Evolutionary conservation across 2,329 filamentous ascomycete species (phyloP).

Genomic region (Xylariales sp.): DNA sequence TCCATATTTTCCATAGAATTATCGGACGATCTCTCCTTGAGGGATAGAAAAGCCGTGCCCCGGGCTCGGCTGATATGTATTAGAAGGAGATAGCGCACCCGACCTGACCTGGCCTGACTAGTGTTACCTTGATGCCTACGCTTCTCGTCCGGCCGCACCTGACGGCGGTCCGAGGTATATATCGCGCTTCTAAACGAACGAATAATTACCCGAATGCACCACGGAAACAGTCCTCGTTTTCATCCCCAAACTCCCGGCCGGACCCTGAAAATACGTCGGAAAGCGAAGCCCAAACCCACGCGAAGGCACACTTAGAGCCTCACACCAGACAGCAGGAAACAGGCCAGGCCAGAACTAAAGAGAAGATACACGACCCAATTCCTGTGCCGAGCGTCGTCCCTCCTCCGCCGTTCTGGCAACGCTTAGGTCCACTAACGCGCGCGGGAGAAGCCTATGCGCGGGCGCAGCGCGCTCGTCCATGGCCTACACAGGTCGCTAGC

Average conservation of each 20-base stretch:
- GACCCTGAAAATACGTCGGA: not conserved
- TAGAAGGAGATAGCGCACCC: not conserved
- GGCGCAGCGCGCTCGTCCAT: constrained; percentile 77
- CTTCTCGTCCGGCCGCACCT: constrained; percentile 40
- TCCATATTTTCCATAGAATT: not conserved
- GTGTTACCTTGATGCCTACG: constrained; percentile 24
- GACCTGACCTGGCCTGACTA: not conserved
- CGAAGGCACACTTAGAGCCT: constrained; percentile 15
- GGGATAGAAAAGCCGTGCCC: constrained; percentile 5
- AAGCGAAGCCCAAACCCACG: constrained; percentile 18
- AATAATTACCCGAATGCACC: constrained; percentile 30
- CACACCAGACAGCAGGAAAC: not conserved
- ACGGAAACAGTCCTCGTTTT: constrained; percentile 41
- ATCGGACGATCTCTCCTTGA: not conserved
- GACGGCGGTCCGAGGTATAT: constrained; percentile 10
- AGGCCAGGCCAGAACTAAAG: constrained; percentile 32
- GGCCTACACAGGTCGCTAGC: constrained; percentile 81
- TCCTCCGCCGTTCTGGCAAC: constrained; percentile 64
- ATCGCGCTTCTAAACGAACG: constrained; percentile 35
- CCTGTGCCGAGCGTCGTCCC: constrained; percentile 55
- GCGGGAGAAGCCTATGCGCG: constrained; percentile 72
- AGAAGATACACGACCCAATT: constrained; percentile 49
- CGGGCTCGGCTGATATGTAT: not conserved
- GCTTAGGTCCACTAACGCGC: constrained; percentile 67
- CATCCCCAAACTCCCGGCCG: not conserved